Conservation (phyloP, 257 asterid species). For the Parsonsia alboflavescens region DNA sequence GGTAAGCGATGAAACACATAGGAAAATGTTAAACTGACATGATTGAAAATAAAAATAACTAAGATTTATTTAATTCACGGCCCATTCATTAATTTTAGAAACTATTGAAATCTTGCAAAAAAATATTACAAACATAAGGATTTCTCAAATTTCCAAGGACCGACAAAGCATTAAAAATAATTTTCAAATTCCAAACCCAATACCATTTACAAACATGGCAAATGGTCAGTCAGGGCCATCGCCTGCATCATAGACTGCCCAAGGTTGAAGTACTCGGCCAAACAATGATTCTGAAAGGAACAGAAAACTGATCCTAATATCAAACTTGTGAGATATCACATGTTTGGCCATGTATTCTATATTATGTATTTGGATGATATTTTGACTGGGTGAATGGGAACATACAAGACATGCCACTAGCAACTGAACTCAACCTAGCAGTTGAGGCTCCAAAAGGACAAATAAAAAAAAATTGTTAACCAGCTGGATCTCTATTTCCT, state of each 20-base stretch:
- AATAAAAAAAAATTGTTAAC: neutral
- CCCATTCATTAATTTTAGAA: neutral
- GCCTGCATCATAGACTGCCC: neutral
- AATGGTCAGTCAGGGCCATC: neutral
- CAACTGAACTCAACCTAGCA: neutral
- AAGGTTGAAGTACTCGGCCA: neutral
- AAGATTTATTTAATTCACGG: too few relatives aligned
- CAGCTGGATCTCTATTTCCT: neutral
- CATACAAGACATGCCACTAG: neutral
- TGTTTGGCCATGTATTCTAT: neutral
- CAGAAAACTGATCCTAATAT: neutral
- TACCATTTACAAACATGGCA: neutral
- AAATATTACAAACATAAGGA: neutral
- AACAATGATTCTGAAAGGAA: neutral
- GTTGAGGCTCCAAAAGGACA: neutral
- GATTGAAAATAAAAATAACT: neutral
- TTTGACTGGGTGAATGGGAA: neutral
- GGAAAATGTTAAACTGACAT: neutral
- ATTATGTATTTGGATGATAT: neutral
- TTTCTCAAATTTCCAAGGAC: neutral
- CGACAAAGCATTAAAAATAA: neutral
- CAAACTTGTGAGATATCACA: neutral
- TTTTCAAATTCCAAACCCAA: neutral
- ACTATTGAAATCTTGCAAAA: neutral
- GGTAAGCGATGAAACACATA: neutral